These are phyloP conservation scores for Cercospora citrullina DNA, from an alignment of 2,329 filamentous ascomycete genomes.

Conservation along the genomic window DNA sequence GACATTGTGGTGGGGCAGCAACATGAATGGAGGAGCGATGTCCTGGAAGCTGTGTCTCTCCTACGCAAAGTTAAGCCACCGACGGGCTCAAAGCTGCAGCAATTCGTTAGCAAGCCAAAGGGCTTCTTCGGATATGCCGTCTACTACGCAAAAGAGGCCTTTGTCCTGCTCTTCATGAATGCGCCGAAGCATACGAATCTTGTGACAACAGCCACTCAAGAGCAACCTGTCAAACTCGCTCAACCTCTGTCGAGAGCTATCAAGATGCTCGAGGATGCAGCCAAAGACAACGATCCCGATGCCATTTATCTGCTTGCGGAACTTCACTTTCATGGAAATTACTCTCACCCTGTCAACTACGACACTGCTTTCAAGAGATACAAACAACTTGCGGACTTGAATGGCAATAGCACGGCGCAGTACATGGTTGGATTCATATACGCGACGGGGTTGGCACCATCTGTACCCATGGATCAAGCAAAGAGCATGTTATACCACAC, in stretches of 20 bases:
- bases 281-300: slow-evolving; percentile 64
- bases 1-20: slow-evolving; percentile 13
- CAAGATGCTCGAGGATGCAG: slow-evolving; percentile 59
- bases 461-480: slow-evolving; percentile 81
- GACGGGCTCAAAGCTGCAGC: slow-evolving; percentile 43
- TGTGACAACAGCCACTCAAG: slow-evolving; percentile 40
- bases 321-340: slow-evolving; percentile 97
- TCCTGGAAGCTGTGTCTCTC: slow-evolving; percentile 44
- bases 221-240: slow-evolving; percentile 48
- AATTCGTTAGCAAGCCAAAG: slow-evolving; percentile 51
- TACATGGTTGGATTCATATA: slow-evolving; percentile 97
- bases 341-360: slow-evolving; percentile 80
- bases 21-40: slow-evolving; percentile 19
- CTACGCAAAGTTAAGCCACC: slow-evolving; percentile 47
- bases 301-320: slow-evolving; percentile 88
- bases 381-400: slow-evolving; percentile 68
- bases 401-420: slow-evolving; percentile 89
- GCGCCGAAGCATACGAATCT: slow-evolving; percentile 52
- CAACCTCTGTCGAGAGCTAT: slow-evolving; percentile 59
- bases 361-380: slow-evolving; percentile 78
- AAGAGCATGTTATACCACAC: slow-evolving; percentile 92
- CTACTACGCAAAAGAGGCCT: slow-evolving; percentile 63
- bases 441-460: slow-evolving; percentile 82
- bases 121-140: slow-evolving; percentile 58
- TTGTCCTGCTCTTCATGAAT: slow-evolving; percentile 66